Evolutionary conservation across 495 filamentous ascomycete genomes (phyloP).

Genomic region (Trypethelium eluteriae): DNA sequence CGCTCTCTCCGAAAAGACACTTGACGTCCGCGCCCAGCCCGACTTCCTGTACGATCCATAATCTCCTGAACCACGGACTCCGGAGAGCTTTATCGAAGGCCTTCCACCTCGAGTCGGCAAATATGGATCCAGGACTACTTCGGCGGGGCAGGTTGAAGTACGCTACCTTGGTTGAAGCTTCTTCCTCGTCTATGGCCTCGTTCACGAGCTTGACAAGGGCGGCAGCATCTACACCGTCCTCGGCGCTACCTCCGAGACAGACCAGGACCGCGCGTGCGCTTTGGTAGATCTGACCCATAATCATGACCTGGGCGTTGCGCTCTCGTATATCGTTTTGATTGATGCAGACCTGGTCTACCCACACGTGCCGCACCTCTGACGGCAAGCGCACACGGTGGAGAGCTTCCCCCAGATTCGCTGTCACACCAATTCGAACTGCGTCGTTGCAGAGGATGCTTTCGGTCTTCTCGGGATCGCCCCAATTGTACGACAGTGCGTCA

Average conservation of each 20-base stretch:
- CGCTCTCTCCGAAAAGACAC: neutral
- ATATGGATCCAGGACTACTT: conserved; percentile 15
- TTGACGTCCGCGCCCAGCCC: conserved; percentile 23
- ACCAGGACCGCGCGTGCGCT: conserved; percentile 21
- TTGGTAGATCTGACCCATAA: conserved; percentile 31
- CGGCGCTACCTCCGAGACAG: conserved; percentile 24
- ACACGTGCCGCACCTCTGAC: conserved; percentile 17
- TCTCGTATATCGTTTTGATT: conserved; percentile 29
- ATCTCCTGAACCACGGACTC: conserved; percentile 24
- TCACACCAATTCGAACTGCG: conserved; percentile 16
- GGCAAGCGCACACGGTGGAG: conserved; percentile 21
- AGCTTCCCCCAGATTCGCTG: conserved; percentile 20
- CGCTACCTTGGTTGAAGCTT: conserved; percentile 6
- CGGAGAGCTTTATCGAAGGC: conserved; percentile 17
- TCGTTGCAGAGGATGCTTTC: conserved; percentile 19
- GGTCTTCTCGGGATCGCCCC: conserved; percentile 18
- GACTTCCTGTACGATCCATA: conserved; percentile 26
- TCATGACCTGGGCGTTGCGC: conserved; percentile 26
- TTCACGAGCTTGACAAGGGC: conserved; percentile 12
- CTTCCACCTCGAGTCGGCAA: conserved; percentile 19
- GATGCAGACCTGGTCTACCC: conserved; percentile 33
- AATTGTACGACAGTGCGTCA: conserved; percentile 27
- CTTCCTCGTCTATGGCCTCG: conserved; percentile 3
- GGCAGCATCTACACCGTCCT: conserved; percentile 20
- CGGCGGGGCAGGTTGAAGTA: neutral